Conservation (phyloP, 2,329 filamentous ascomycete genomes). For the Fusarium marasasianum region DNA sequence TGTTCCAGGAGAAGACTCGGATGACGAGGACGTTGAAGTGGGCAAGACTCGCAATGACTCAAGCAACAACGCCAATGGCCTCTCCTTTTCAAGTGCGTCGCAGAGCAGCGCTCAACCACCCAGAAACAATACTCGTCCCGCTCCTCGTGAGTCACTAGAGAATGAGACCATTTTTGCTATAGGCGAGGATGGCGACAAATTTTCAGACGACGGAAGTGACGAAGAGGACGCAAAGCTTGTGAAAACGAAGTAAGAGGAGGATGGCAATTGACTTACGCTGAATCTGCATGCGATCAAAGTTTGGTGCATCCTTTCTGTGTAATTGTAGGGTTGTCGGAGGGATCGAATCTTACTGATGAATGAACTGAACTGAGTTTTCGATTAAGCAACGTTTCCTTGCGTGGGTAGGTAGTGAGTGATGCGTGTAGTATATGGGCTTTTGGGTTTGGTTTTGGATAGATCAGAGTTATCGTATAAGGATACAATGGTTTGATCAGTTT, state of each 20-base stretch:
- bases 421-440: constrained; percentile 9
- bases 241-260: constrained; percentile 50
- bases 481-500: constrained; percentile 14
- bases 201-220: constrained; percentile 75
- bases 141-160: constrained; percentile 69
- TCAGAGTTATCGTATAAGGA: constrained; percentile 1
- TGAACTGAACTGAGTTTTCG: constrained; percentile 25
- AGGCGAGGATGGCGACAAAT: constrained; percentile 83
- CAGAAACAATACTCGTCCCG: constrained; percentile 45
- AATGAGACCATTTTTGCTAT: constrained; percentile 97
- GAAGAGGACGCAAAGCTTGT: constrained; percentile 67
- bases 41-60: constrained; percentile 48
- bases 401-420: background rate
- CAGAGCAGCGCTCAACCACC: constrained; percentile 39
- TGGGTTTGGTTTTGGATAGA: constrained; percentile 4
- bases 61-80: constrained; percentile 40
- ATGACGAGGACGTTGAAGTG: constrained; percentile 64
- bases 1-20: constrained; percentile 70
- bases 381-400: background rate
- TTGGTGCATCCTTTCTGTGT: constrained; percentile 31
- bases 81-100: constrained; percentile 37
- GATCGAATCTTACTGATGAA: constrained; percentile 32
- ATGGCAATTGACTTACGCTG: background rate
- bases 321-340: constrained; percentile 27
- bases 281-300: background rate